Conservation (phyloP, 305 asterid genomes). For the Rubia tinctorum region DNA sequence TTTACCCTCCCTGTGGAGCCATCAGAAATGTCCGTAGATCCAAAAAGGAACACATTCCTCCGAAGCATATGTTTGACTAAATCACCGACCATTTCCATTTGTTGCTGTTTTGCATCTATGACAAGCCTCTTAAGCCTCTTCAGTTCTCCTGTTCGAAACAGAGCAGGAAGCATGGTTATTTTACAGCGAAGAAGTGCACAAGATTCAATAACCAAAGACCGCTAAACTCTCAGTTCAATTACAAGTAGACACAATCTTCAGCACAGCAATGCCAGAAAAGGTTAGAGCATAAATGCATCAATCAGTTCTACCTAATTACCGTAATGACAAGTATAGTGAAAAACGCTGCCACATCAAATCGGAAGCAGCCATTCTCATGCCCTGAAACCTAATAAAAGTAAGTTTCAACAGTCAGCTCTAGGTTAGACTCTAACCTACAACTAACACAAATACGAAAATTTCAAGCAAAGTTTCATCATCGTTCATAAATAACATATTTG, state of each 20-base stretch:
- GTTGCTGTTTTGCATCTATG: conserved; percentile 49
- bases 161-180: conserved; percentile 4
- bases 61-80: conserved; percentile 67
- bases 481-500: not conserved
- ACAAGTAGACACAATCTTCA: not conserved
- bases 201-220: not conserved
- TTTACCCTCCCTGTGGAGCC: conserved; percentile 63
- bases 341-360: not conserved
- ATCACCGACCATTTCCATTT: conserved; percentile 46
- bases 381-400: conserved; percentile 5
- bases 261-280: not conserved
- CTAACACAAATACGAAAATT: too few relatives aligned
- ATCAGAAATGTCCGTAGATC: conserved; percentile 60
- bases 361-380: not conserved
- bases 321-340: not conserved
- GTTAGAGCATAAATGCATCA: not conserved
- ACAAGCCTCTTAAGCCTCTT: conserved; percentile 49
- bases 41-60: conserved; percentile 69
- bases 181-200: not conserved
- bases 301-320: conserved; percentile 5
- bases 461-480: not conserved
- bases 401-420: conserved; percentile 7
- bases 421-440: not conserved
- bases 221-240: not conserved
- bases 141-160: conserved; percentile 53